phyloP scores from a whole-genome alignment of 2,329 filamentous ascomycete species.

The Cordyceps javanica region DNA sequence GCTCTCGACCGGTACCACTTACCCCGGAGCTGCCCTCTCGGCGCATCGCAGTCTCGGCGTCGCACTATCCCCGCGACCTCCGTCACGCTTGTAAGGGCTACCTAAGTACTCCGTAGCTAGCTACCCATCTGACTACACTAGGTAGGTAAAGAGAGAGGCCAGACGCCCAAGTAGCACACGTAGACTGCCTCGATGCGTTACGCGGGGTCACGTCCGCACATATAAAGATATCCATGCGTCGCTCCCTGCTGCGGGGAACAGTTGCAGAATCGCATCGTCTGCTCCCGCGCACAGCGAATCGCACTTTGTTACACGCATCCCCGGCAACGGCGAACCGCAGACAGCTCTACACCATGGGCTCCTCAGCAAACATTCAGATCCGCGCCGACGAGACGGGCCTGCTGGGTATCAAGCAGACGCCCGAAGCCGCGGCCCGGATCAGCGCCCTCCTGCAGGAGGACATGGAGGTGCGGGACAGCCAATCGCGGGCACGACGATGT shows the following conservation, averaged over 20 bases:
- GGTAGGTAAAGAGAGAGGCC: too few relatives aligned
- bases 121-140: too few relatives aligned
- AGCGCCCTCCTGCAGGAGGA: conserved; percentile 71
- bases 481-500: too few relatives aligned
- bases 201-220: not conserved
- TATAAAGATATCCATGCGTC: not conserved
- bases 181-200: too few relatives aligned
- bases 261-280: not conserved
- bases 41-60: not conserved
- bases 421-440: conserved; percentile 55
- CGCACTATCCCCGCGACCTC: not conserved
- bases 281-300: not conserved
- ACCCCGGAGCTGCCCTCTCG: not conserved
- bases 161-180: too few relatives aligned
- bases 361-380: conserved; percentile 42
- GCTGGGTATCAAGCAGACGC: conserved; percentile 39
- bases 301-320: not conserved
- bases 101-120: not conserved
- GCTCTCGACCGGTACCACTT: not conserved
- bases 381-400: conserved; percentile 44
- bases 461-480: conserved; percentile 54
- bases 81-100: not conserved
- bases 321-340: not conserved
- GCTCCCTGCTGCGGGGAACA: not conserved
- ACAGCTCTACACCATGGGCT: conserved; percentile 33